These are phyloP conservation scores for Phialophora tarda DNA, from an alignment of 2,329 filamentous ascomycete genomes.

Conservation along the genomic window DNA sequence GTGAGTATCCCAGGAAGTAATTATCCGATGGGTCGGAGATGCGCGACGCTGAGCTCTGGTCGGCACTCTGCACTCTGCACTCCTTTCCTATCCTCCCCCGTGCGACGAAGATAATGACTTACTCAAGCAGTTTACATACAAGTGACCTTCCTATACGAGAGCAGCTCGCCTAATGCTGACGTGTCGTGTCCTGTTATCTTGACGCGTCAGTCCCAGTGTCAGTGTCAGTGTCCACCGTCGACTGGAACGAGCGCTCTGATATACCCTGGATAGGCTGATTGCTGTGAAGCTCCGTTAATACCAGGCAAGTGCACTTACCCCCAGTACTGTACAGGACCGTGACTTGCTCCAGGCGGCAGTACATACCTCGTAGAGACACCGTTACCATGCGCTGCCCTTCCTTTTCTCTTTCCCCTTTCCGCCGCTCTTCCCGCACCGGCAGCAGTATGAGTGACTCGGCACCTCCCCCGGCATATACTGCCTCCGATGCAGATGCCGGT, in stretches of 20 bases:
- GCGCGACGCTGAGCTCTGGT: not conserved
- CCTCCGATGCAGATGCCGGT: not conserved
- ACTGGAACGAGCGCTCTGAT: not conserved
- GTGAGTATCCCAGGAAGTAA: too few species aligned
- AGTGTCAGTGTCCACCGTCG: not conserved
- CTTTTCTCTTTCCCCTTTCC: slow-evolving; percentile 8
- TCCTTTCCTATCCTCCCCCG: not conserved
- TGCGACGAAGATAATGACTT: not conserved
- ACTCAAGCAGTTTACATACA: not conserved
- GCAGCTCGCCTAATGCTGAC: slow-evolving; percentile 9
- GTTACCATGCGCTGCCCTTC: slow-evolving; percentile 14
- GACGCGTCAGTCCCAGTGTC: not conserved
- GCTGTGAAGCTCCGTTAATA: not conserved
- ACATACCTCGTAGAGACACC: not conserved
- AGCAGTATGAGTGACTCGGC: slow-evolving; percentile 1
- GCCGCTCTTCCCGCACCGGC: not conserved
- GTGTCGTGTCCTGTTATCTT: slow-evolving; percentile 1
- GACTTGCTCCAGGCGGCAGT: not conserved
- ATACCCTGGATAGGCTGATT: not conserved
- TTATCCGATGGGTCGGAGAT: slow-evolving; percentile 10
- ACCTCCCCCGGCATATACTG: slow-evolving; percentile 10
- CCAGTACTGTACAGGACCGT: not conserved
- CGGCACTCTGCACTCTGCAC: too few species aligned
- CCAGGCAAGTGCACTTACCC: not conserved
- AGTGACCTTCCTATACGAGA: slow-evolving; percentile 10